Base-by-base conservation (phyloP, 2,329 filamentous ascomycete species). In the Calonectria pseudoturangicola region DNA sequence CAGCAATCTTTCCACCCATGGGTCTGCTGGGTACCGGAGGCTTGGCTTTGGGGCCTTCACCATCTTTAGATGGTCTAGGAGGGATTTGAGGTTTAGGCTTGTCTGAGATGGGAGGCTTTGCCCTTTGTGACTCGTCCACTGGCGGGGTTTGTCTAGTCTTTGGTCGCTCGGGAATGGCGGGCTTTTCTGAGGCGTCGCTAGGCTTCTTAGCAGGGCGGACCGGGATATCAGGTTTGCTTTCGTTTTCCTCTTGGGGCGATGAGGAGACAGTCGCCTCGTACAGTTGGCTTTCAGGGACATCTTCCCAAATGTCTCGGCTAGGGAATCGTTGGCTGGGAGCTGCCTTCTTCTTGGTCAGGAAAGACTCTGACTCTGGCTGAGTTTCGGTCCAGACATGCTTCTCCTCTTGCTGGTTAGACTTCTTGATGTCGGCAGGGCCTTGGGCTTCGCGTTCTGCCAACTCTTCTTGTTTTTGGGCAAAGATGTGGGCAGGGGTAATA, bases 271-370 rank as follows among this genome's bases (percentile, higher is more conserved):
- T 96, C 0, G 96, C 94, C 79, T 95, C 92, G 25, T 97, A 89
- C 75, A 93, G 89, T 70, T 94, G 90, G 79, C 94, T 96, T 79
- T 98, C 95, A 1, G 96, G 96, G 0, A 91, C 92, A 82, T 98
- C 96, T 85, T 98, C 96, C 96, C 96, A 98, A 50, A 98, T 92
- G 84, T 98, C 96, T 68, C 92, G 92, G 82, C 96, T 98, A 0
- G 96, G 96, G 83, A 98, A 98, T 15, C 95, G 92, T 65, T 93
- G 92, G 71, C 91, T 87, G 77, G 89, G 81, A 18, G 86, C 87
- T 6, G 93, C 90, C 27, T 93, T 87, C 15, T 84, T 85, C 48
- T 90, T 88, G 58, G 88, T 84, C 18, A 92, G 84, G 62, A 80
- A 80, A 9, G 78, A 80, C 36, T 75, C 76, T 6, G 75, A 79